Evolutionary conservation across 306 rosid species (phyloP), one percentile per base, ranked within the genome.

Genomic region (Castanea crenata): DNA sequence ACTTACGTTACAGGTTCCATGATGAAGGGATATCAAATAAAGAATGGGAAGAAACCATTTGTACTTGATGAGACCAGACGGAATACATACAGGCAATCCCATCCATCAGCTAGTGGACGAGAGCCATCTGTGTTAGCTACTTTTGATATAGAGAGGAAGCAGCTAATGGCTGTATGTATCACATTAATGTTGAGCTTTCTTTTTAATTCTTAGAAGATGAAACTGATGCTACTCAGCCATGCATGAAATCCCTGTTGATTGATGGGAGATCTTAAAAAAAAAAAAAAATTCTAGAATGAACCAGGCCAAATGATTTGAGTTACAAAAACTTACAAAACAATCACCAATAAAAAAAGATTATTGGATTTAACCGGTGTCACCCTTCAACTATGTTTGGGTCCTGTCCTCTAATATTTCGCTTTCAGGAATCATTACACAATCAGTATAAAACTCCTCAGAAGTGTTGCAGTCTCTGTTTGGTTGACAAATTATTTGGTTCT

Each of bases 51-150:
- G 78, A 88, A 83, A 44, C 92, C 83, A 12, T 52, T 84, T 79
- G 72, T 85, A 20, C 77, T 78, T 15, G 92, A 88, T 35, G 94
- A 90, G 85, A 88, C 78, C 78, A 86, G 89, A 87, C 90, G 91
- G 15, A 80, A 74, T 63, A 81, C 94, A 27, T 88, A 90, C 78
- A 69, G 64, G 49, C 88, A 79, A 55, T 77, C 70, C 16, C 86
- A 75, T 25, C 59, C 84, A 6, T 84, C 87, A 51, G 62, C 77
- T 80, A 56, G 78, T 73, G 81, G 83, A 56, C 79, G 68, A 41
- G 94, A 83, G 74, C 78, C 88, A 25, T 83, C 94, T 20, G 88
- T 88, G 41, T 74, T 88, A 77, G 71, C 82, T 59, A 90, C 92
- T 64, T 88, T 90, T 83, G 92, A 81, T 46, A 74, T 83, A 80